These are phyloP conservation scores for Mucor piriformis DNA, from an alignment of 371 early-diverging fungal species.

Conservation along the genomic window DNA sequence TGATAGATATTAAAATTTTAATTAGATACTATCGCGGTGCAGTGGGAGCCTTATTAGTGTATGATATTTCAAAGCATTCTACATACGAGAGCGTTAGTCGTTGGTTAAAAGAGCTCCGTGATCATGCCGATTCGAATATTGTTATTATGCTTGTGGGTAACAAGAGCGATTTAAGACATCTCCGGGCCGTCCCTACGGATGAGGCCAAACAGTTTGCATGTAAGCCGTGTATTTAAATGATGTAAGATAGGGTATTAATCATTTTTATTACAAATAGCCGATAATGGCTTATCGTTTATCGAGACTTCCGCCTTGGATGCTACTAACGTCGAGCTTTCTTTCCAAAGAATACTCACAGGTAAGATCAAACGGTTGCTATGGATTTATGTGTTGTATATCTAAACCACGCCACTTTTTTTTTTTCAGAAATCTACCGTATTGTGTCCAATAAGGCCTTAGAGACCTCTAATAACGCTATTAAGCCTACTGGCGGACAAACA, in stretches of 20 bases:
- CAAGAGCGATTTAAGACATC: slow-evolving; percentile 95
- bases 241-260: neutral
- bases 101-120: slow-evolving; percentile 97
- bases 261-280: slow-evolving; percentile 49
- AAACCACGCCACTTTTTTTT: neutral
- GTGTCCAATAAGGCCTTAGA: slow-evolving; percentile 93
- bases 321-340: slow-evolving; percentile 79
- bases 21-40: slow-evolving; percentile 98
- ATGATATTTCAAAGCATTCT: slow-evolving; percentile 96
- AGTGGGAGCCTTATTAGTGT: slow-evolving; percentile 99
- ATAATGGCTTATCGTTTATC: slow-evolving; percentile 86
- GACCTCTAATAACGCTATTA: slow-evolving; percentile 66
- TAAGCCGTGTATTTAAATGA: slow-evolving; percentile 2
- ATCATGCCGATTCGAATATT: slow-evolving; percentile 95
- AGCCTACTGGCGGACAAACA: slow-evolving; percentile 76
- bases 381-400: neutral
- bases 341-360: slow-evolving; percentile 30
- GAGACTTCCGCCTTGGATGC: slow-evolving; percentile 92
- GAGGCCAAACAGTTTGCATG: slow-evolving; percentile 88
- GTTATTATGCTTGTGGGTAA: slow-evolving; percentile 98
- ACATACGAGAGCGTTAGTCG: slow-evolving; percentile 95
- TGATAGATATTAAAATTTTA: no score
- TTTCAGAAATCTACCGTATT: slow-evolving; percentile 85
- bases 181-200: slow-evolving; percentile 89
- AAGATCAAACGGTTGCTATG: slow-evolving; percentile 1